These are phyloP conservation scores for Fraxinus pennsylvanica DNA, from an alignment of 257 asterid species.

Conservation along the genomic window DNA sequence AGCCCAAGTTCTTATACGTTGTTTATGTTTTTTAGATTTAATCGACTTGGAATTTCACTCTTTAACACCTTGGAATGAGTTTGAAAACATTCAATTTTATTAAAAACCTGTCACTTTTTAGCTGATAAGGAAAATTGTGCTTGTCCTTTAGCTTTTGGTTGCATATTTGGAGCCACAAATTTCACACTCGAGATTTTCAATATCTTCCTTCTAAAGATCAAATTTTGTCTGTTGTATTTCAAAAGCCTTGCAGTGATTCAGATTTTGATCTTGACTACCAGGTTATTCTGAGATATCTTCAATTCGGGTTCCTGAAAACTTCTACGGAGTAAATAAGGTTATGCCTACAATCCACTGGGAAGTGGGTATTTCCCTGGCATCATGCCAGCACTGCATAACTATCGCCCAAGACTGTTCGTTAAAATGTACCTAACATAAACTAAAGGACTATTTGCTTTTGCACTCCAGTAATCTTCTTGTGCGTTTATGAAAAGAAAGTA, in stretches of 20 bases:
- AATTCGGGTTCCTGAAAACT: not conserved
- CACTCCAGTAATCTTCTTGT: not conserved
- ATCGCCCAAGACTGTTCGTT: not conserved
- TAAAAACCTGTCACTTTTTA: slow-evolving; percentile 22
- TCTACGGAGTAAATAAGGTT: slow-evolving; percentile 9
- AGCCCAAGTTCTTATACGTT: no score
- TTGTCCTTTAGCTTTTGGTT: slow-evolving; percentile 39
- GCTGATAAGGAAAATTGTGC: slow-evolving; percentile 30
- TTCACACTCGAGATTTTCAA: slow-evolving; percentile 23
- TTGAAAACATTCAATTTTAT: slow-evolving; percentile 17
- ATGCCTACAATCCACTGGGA: not conserved
- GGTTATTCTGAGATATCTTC: not conserved
- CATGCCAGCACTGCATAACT: not conserved
- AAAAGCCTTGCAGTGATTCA: slow-evolving; percentile 19
- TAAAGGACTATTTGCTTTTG: not conserved
- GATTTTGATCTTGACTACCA: slow-evolving; percentile 19
- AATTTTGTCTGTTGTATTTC: slow-evolving; percentile 31
- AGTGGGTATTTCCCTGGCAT: slow-evolving; percentile 11
- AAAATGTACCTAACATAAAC: not conserved
- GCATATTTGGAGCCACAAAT: slow-evolving; percentile 36
- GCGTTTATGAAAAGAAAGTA: not conserved
- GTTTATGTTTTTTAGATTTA: no score
- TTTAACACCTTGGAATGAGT: slow-evolving; percentile 12
- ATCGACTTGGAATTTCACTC: no score
- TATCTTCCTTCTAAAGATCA: slow-evolving; percentile 21